These are phyloP conservation scores for Chlamydomonas schloesseri DNA, from an alignment of 139 green algal genomes.

Conservation along the genomic window DNA sequence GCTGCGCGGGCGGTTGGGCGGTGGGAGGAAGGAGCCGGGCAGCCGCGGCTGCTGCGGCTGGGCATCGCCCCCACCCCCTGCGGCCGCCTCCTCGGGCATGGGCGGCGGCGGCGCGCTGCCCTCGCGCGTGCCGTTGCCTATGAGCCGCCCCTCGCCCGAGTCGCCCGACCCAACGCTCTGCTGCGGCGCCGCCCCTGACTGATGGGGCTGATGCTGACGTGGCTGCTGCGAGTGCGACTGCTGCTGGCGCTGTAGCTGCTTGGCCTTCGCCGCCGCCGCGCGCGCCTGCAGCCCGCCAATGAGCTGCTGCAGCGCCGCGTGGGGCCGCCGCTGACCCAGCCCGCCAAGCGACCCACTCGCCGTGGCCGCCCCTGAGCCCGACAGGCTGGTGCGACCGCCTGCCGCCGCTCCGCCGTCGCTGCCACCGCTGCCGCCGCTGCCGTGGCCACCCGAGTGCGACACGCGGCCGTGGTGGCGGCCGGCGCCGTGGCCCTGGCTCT, in stretches of 20 bases:
- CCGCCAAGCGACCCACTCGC: too few relatives aligned
- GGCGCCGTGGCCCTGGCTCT: background rate
- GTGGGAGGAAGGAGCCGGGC: too few relatives aligned
- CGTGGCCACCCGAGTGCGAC: background rate
- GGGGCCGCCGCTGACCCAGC: background rate
- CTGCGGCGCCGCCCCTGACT: too few relatives aligned
- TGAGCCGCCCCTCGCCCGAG: background rate
- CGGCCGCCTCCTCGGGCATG: too few relatives aligned
- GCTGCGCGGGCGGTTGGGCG: too few relatives aligned
- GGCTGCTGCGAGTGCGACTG: background rate
- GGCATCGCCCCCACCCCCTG: too few relatives aligned
- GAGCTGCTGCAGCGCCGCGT: constrained; percentile 26
- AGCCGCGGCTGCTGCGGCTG: too few relatives aligned
- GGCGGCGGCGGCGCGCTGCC: too few relatives aligned
- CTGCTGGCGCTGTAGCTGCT: background rate
- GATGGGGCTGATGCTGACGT: too few relatives aligned
- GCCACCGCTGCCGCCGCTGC: background rate
- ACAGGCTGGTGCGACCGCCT: background rate
- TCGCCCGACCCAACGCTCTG: too few relatives aligned
- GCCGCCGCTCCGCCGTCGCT: background rate
- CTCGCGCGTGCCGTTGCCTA: background rate
- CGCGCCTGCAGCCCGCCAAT: constrained; percentile 24
- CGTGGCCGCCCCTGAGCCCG: too few relatives aligned
- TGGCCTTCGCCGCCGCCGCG: constrained; percentile 3
- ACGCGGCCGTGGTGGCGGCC: background rate